A percentile compares a stretch with the other conserved stretches of the same genome.
phyloP scores from a whole-genome alignment of 176 grass and related monocot genomes.

The Avena atlantica region DNA sequence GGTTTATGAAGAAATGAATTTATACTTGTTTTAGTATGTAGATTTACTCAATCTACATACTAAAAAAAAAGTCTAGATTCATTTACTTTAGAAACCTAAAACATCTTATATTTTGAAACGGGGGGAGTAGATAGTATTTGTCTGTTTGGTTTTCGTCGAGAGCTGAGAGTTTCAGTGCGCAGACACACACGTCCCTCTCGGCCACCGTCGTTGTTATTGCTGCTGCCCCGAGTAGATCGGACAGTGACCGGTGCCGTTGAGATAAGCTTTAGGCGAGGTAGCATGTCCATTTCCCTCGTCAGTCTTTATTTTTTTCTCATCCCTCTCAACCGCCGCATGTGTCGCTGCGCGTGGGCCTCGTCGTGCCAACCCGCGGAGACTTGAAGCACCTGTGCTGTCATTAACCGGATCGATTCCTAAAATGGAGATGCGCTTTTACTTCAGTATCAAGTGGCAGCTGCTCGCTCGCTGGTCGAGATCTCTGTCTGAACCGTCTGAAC shows the following conservation, averaged over 20 bases:
- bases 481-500: not conserved
- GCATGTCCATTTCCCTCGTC: constrained; percentile 23
- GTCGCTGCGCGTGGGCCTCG: not conserved
- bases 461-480: not conserved
- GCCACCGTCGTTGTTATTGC: constrained; percentile 26
- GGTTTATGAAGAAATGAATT: too few relatives aligned
- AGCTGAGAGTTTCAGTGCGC: not conserved
- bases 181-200: constrained; percentile 15
- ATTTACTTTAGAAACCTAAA: too few relatives aligned
- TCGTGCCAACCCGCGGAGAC: not conserved
- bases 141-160: not conserved
- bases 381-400: not conserved
- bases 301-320: not conserved
- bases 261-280: constrained; percentile 35
- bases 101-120: too few relatives aligned
- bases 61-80: too few relatives aligned
- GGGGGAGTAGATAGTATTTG: too few relatives aligned
- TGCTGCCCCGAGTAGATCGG: not conserved
- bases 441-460: not conserved
- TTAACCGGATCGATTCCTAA: not conserved
- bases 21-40: too few relatives aligned
- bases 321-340: not conserved
- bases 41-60: too few relatives aligned
- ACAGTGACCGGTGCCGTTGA: not conserved
- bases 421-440: not conserved